These are phyloP conservation scores for Phaeosphaeria sp. DNA, from an alignment of 2,329 filamentous ascomycete species.

Conservation along the genomic window DNA sequence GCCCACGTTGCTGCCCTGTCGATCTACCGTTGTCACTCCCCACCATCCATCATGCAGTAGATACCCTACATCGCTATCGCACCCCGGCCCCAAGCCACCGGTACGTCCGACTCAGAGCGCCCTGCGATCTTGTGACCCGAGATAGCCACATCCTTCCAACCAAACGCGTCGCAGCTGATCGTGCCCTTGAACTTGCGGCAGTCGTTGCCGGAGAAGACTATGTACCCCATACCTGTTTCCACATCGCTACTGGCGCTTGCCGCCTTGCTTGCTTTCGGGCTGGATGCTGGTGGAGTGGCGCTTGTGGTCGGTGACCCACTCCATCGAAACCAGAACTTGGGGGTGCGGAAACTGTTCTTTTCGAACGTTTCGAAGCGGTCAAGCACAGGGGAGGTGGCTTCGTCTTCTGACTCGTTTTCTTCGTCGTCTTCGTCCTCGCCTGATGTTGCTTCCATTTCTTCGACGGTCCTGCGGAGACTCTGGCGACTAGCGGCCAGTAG, in stretches of 20 bases:
- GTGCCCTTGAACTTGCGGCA: constrained; percentile 35
- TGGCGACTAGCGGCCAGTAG: constrained; percentile 27
- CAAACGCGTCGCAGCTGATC: constrained; percentile 21
- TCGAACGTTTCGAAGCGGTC: constrained; percentile 30
- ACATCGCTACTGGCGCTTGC: not conserved
- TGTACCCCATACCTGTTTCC: constrained; percentile 26
- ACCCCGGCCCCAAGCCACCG: constrained; percentile 4
- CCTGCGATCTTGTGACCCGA: constrained; percentile 23
- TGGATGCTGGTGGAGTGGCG: not conserved
- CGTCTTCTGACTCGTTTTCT: not conserved
- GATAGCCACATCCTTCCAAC: constrained; percentile 29
- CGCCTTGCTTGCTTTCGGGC: not conserved
- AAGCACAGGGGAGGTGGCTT: not conserved
- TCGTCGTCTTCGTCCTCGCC: constrained; percentile 7
- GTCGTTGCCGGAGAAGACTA: constrained; percentile 28
- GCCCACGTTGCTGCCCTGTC: not conserved
- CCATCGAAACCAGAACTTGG: constrained; percentile 37
- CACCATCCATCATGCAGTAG: not conserved
- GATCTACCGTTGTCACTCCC: not conserved
- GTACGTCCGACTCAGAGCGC: constrained; percentile 22
- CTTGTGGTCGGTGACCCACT: constrained; percentile 12
- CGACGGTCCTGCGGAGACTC: constrained; percentile 13
- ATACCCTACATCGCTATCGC: not conserved
- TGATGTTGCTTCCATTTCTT: constrained; percentile 9
- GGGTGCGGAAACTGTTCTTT: constrained; percentile 35